These are phyloP conservation scores for Pestalotiopsis fici DNA, from an alignment of 2,329 filamentous ascomycete genomes.

Conservation along the genomic window DNA sequence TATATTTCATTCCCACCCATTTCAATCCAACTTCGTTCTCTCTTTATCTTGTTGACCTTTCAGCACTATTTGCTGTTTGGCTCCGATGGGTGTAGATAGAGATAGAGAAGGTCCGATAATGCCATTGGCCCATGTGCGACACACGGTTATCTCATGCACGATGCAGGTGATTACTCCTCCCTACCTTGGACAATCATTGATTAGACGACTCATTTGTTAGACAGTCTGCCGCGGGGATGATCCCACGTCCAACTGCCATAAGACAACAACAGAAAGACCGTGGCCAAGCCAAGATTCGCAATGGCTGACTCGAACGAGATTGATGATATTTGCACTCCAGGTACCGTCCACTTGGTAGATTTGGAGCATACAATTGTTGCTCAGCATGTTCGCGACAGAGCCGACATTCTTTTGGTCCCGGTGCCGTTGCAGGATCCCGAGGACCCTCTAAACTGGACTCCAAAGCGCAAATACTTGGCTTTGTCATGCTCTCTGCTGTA, in stretches of 20 bases:
- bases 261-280: neutral
- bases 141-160: neutral
- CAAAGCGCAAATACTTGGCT: constrained; percentile 27
- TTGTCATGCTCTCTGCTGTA: constrained; percentile 26
- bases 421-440: constrained; percentile 50
- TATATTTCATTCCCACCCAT: too few species aligned
- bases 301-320: constrained; percentile 10
- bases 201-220: neutral
- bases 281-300: neutral
- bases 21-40: neutral
- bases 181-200: neutral
- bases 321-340: constrained; percentile 33
- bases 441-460: constrained; percentile 53
- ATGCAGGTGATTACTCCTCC: neutral
- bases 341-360: constrained; percentile 42
- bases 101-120: neutral
- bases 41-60: too few species aligned
- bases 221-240: neutral
- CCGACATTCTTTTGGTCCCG: constrained; percentile 51
- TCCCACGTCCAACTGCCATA: neutral
- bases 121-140: neutral
- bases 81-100: neutral
- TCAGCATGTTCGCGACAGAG: constrained; percentile 30
- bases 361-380: constrained; percentile 31
- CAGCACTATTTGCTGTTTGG: neutral